phyloP scores from a whole-genome alignment of 805 yeast species.

The Ogataea trehalophila region DNA sequence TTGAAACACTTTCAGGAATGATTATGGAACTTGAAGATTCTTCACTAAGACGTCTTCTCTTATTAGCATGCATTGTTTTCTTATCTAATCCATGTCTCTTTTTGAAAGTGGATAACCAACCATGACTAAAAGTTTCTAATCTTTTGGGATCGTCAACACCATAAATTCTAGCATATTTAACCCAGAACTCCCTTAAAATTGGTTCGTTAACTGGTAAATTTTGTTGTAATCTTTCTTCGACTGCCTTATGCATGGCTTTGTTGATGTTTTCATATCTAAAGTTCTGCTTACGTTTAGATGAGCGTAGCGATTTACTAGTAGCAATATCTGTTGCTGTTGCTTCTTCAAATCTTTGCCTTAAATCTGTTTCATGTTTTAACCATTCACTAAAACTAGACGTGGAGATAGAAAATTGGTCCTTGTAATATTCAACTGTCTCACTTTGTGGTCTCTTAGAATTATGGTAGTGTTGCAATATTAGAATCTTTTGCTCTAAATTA shows the following conservation, averaged over 20 bases:
- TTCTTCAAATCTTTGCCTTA: slow-evolving; percentile 40
- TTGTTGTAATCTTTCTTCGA: slow-evolving; percentile 38
- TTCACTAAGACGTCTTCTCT: not conserved
- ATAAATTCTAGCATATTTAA: slow-evolving; percentile 45
- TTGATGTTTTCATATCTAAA: slow-evolving; percentile 56
- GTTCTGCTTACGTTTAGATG: slow-evolving; percentile 40
- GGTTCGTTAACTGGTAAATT: slow-evolving; percentile 51
- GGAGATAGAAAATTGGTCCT: slow-evolving; percentile 47
- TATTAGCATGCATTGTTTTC: slow-evolving; percentile 8
- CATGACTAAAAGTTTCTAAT: slow-evolving; percentile 50
- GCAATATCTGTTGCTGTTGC: slow-evolving; percentile 22
- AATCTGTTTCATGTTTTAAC: slow-evolving; percentile 49
- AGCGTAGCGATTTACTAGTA: slow-evolving; percentile 19
- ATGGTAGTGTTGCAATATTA: slow-evolving; percentile 48
- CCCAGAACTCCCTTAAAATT: slow-evolving; percentile 52
- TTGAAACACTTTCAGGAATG: not conserved
- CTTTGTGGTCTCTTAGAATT: slow-evolving; percentile 47
- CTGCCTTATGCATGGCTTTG: slow-evolving; percentile 53
- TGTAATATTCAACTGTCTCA: slow-evolving; percentile 51
- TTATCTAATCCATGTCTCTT: slow-evolving; percentile 41
- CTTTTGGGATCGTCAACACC: slow-evolving; percentile 61
- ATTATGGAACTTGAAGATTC: not conserved
- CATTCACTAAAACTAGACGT: slow-evolving; percentile 59
- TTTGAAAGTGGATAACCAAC: slow-evolving; percentile 60
- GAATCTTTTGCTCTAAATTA: slow-evolving; percentile 54